These are phyloP conservation scores for Chlorella vulgaris DNA, from an alignment of 139 green algal genomes.

Conservation along the genomic window DNA sequence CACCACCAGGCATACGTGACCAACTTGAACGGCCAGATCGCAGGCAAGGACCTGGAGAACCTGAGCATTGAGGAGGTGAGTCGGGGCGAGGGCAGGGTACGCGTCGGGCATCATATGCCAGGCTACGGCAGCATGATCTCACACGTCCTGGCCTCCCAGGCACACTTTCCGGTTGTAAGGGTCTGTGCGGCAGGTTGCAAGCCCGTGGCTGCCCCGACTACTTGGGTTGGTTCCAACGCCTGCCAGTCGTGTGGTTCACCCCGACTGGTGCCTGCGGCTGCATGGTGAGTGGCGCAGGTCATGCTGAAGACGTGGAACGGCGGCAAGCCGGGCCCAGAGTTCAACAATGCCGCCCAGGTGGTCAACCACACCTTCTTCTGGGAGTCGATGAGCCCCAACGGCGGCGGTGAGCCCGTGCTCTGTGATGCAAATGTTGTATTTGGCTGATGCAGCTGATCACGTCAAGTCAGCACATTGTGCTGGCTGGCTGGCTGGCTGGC, in stretches of 20 bases:
- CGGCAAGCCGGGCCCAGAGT: constrained; percentile 85
- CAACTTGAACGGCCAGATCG: constrained; percentile 96
- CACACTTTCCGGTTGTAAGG: no score
- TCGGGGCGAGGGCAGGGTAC: neutral
- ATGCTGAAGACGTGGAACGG: constrained; percentile 83
- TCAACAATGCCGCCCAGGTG: constrained; percentile 93
- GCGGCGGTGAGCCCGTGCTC: constrained; percentile 52
- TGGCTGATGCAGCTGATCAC: neutral
- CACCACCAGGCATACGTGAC: constrained; percentile 88
- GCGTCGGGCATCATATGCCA: no score
- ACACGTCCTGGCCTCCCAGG: no score
- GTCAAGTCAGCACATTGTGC: neutral
- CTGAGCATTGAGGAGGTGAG: constrained; percentile 86
- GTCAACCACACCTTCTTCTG: constrained; percentile 99
- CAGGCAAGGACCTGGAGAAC: constrained; percentile 82
- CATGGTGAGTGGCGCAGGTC: constrained; percentile 41
- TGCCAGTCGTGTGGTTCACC: no score
- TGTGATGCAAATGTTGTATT: no score
- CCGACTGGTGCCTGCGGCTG: neutral
- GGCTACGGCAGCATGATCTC: no score
- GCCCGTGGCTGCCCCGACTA: no score
- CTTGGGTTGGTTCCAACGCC: no score
- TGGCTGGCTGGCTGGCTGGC: neutral
- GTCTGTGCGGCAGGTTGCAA: no score
- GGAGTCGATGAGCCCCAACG: constrained; percentile 85